A percentile compares a stretch with the other conserved stretches of the same genome.
Conservation (phyloP, 129 eudicot genomes). For the Smallanthus sonchifolius region DNA sequence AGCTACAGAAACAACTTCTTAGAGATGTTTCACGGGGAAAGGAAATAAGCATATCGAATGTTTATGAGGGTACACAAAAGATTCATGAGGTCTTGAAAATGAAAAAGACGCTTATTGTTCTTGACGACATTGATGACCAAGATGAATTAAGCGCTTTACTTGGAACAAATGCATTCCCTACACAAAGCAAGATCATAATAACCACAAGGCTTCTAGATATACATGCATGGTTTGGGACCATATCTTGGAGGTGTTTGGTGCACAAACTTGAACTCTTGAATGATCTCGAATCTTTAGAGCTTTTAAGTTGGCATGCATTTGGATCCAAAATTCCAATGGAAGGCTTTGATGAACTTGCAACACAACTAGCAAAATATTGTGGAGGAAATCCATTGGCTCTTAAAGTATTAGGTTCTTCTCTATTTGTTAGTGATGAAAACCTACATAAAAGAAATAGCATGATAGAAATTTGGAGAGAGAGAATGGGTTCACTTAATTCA, state of each 20-base stretch:
- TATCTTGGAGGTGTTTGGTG: background rate
- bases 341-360: background rate
- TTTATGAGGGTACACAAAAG: slow-evolving; percentile 2
- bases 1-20: slow-evolving; percentile 8
- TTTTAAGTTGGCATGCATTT: slow-evolving; percentile 16
- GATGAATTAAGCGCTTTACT: slow-evolving; percentile 7
- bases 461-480: background rate
- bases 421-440: slow-evolving; percentile 8
- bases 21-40: background rate
- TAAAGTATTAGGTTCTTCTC: slow-evolving; percentile 9
- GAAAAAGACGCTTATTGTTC: slow-evolving; percentile 9
- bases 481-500: background rate
- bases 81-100: background rate
- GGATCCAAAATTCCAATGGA: slow-evolving; percentile 6
- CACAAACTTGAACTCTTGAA: background rate
- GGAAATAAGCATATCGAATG: background rate
- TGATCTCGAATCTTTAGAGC: slow-evolving; percentile 9
- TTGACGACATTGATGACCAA: slow-evolving; percentile 19
- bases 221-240: background rate
- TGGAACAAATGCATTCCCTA: background rate
- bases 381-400: slow-evolving; percentile 13
- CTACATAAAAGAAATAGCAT: background rate
- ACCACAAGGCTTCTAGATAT: slow-evolving; percentile 5
- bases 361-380: slow-evolving; percentile 5
- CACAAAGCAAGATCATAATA: slow-evolving; percentile 15